Evolutionary conservation across 495 filamentous ascomycete species (phyloP).

Genomic region (Trichoderma reesei): DNA sequence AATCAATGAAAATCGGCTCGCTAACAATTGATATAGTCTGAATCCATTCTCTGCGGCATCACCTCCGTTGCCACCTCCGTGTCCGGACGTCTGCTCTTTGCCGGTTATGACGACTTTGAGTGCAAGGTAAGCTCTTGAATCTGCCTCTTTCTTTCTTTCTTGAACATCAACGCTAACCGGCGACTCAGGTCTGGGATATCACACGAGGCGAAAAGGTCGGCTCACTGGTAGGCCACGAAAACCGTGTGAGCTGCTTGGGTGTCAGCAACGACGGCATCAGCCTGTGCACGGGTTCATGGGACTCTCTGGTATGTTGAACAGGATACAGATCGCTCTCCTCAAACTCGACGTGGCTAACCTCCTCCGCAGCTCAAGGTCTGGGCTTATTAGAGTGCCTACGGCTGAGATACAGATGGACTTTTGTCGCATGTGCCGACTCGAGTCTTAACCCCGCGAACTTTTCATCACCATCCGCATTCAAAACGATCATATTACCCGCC

Average conservation of each 20-base stretch:
- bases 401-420: slow-evolving; percentile 20
- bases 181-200: slow-evolving; percentile 83
- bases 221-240: slow-evolving; percentile 92
- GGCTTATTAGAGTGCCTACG: slow-evolving; percentile 46
- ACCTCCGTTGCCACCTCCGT: slow-evolving; percentile 98
- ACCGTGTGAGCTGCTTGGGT: slow-evolving; percentile 94
- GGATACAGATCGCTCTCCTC: neutral
- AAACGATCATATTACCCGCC: slow-evolving; percentile 20
- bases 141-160: too few species aligned
- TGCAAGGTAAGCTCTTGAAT: slow-evolving; percentile 69
- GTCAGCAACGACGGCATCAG: slow-evolving; percentile 99
- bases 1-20: neutral
- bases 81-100: slow-evolving; percentile 89
- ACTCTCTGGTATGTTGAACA: slow-evolving; percentile 71
- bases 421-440: slow-evolving; percentile 15
- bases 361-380: slow-evolving; percentile 69
- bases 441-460: slow-evolving; percentile 13
- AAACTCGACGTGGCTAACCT: slow-evolving; percentile 18
- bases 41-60: slow-evolving; percentile 94
- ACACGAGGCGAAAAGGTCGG: slow-evolving; percentile 95
- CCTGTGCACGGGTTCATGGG: slow-evolving; percentile 98
- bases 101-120: slow-evolving; percentile 97
- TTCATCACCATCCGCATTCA: slow-evolving; percentile 22
- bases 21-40: slow-evolving; percentile 53
- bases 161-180: neutral